Conservation (phyloP, 2,329 filamentous ascomycete species). For the Colletotrichum tropicale region DNA sequence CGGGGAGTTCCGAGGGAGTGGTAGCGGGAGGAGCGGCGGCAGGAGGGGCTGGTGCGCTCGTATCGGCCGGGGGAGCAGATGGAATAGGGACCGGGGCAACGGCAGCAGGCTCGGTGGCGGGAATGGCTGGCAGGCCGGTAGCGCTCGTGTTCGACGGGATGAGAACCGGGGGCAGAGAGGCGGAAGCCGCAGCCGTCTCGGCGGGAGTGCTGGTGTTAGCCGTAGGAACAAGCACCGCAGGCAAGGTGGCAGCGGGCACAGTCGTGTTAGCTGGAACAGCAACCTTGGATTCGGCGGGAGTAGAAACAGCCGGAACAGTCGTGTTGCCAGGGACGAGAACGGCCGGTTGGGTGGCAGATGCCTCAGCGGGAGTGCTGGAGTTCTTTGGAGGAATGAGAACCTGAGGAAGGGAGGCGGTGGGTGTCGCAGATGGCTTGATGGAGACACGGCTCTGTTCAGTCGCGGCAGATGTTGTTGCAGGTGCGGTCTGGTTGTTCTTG, state of each 20-base stretch:
- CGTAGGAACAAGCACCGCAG: background rate
- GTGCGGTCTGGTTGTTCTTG: background rate
- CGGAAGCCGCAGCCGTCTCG: background rate
- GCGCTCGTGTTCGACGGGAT: background rate
- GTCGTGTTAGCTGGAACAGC: background rate
- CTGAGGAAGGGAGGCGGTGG: background rate
- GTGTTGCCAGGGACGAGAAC: background rate
- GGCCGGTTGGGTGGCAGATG: background rate
- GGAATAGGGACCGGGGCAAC: background rate
- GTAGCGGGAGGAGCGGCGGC: background rate
- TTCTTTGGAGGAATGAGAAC: background rate
- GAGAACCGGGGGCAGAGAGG: background rate
- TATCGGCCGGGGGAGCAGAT: background rate
- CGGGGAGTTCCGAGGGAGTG: background rate
- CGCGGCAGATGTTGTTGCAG: background rate
- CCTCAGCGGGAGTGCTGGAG: background rate
- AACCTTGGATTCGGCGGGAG: background rate
- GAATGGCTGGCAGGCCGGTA: background rate
- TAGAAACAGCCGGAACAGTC: background rate
- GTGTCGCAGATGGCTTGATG: conserved; percentile 10
- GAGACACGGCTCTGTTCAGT: background rate
- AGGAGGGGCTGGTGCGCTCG: background rate
- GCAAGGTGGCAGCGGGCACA: background rate
- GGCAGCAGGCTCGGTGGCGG: background rate
- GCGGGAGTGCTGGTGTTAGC: background rate